Evolutionary conservation across 495 filamentous ascomycete genomes (phyloP), one percentile per base, ranked within the genome.

Genomic region (Aspergillus heteromorphus): DNA sequence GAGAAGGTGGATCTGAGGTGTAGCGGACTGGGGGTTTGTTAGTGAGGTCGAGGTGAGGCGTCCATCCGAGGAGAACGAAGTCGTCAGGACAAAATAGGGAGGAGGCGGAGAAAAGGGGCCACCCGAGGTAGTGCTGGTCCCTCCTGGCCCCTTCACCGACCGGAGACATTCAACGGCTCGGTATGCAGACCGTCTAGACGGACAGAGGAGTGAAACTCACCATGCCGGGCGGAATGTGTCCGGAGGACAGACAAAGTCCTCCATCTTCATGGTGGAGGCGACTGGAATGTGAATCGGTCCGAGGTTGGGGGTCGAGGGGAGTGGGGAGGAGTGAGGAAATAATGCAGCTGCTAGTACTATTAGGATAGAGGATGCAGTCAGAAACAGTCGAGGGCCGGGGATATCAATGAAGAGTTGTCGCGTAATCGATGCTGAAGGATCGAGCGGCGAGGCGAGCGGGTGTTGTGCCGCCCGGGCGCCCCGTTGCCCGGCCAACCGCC

Each of bases 201-300:
- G 34, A n/a, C 13, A 9, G 4, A 38, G 11, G 13, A 38, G 34
- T 4, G 34, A 10, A 38, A 50, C 48, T 34, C 34, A 50, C 48
- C 48, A 50, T 38, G 14, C 30, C 14, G 45, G 45, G 10, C 16
- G 43, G 21, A 47, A 47, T 47, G 43, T 29, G 43, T 27, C 21
- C 14, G 43, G 23, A 18, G 48, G 29, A 38, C 48, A 49, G 48
- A 40, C 48, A 34, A 49, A 49, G 43, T 49, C 48, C 27, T 34
- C 48, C 48, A 36, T 49, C 48, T 34, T 49, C 29, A 47, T 49
- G 20, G 8, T 49, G 16, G 48, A 19, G 31, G 17, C 27, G 27
- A 36, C 8, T 30, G 48, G 31, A 47, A 47, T 47, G 43, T 16
- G 43, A 8, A 11, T 21, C 19, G 43, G 9, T 25, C 27, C n/a